Conservation (phyloP, 306 rosid species). For the Quercus suber region DNA sequence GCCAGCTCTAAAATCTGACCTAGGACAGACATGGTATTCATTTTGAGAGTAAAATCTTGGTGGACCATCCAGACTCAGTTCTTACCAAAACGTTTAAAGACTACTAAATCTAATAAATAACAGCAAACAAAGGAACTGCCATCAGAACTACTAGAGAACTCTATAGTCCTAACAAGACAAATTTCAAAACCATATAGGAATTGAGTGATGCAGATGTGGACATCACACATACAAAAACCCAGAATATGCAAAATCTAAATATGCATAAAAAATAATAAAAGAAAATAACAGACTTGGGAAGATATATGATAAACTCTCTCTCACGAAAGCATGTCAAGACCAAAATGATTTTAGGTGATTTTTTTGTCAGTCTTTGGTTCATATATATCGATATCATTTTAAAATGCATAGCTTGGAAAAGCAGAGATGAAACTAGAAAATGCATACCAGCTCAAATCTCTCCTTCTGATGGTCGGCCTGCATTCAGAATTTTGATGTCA, state of each 20-base stretch:
- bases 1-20: no score
- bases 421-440: constrained; percentile 6
- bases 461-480: constrained; percentile 62
- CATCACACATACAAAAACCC: background rate
- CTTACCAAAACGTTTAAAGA: background rate
- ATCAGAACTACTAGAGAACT: background rate
- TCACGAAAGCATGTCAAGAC: background rate
- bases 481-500: constrained; percentile 37
- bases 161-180: no score
- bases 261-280: no score
- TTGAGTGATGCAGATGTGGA: background rate
- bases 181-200: background rate
- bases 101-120: background rate
- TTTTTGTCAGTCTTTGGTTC: background rate
- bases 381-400: background rate
- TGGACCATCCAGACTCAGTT: background rate
- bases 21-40: no score
- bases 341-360: background rate
- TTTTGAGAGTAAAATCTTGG: no score
- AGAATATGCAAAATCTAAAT: background rate
- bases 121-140: background rate
- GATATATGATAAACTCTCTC: background rate
- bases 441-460: constrained; percentile 58
- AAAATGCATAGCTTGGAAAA: background rate
- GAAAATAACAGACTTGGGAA: background rate